A percentile compares a stretch with the other conserved stretches of the same genome.
These are phyloP conservation scores for Barnettozyma sucrosica DNA, from an alignment of 805 yeast species.

Conservation along the genomic window DNA sequence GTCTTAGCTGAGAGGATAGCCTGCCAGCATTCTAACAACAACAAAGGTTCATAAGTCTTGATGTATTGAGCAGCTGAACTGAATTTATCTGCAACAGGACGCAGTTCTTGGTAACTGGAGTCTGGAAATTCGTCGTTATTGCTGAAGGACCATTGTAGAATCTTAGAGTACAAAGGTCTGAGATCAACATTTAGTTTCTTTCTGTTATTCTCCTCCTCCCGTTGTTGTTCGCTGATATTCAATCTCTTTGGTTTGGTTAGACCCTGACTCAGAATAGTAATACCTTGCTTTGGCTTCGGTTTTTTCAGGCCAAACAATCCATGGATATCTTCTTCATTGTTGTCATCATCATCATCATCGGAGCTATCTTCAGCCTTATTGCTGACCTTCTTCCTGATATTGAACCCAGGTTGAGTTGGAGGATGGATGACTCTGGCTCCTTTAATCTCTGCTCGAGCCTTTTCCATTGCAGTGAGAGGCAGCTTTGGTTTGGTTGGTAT, in stretches of 20 bases:
- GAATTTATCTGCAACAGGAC: constrained; percentile 49
- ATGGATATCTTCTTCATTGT: constrained; percentile 35
- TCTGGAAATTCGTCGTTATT: constrained; percentile 52
- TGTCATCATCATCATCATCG: constrained; percentile 30
- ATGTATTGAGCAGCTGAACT: constrained; percentile 58
- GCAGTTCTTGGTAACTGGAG: constrained; percentile 30
- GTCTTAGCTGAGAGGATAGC: constrained; percentile 69
- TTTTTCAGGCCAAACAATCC: constrained; percentile 29
- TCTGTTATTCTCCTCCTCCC: constrained; percentile 74
- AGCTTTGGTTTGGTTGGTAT: constrained; percentile 23
- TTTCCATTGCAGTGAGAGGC: constrained; percentile 33
- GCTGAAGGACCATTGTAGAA: constrained; percentile 75
- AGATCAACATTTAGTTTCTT: constrained; percentile 71
- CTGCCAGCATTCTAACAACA: constrained; percentile 92
- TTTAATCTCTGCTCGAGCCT: constrained; percentile 30
- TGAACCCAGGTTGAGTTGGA: constrained; percentile 45
- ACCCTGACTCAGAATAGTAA: not conserved
- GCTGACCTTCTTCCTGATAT: constrained; percentile 31
- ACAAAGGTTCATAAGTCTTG: constrained; percentile 66
- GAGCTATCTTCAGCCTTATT: constrained; percentile 22
- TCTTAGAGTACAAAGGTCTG: constrained; percentile 62
- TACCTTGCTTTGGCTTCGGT: not conserved
- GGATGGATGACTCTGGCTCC: constrained; percentile 35
- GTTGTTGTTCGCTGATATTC: constrained; percentile 30
- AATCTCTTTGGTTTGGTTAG: constrained; percentile 21